Evolutionary conservation across 768 basidiomycete genomes (phyloP), one percentile per base, ranked within the genome.

Genomic region (Thelephora aurantiotincta): DNA sequence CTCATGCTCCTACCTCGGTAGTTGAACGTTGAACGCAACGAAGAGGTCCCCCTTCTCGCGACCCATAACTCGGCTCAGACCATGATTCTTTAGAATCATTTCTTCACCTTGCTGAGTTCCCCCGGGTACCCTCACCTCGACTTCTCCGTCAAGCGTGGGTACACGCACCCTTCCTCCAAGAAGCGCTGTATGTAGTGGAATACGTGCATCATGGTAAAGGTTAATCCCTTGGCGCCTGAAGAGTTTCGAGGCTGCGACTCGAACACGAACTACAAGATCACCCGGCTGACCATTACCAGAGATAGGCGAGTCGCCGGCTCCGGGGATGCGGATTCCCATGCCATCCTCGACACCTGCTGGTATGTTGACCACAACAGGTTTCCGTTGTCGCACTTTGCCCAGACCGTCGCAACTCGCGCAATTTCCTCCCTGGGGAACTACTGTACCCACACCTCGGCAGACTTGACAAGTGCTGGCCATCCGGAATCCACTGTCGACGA

Each of bases 101-200:
- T 98, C 92, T 67, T 97, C 91, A 14, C 93, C 93, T 59, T 84
- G 91, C 65, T 98, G 96, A 2, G 94, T 97, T 41, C 96, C 94
- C 18, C 73, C 71, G 48, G 92, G 89, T 36, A 99, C 77, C 53
- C 86, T 82, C 37, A 98, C 88, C 49, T 97, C 92, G 1, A 97
- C 91, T 41, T 96, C 89, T 20, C 93, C 90, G 51, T 98, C 93
- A 16, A 98, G 69, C 38, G 96, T 99, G 20, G 92, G 91, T 22
- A 99, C 86, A 26, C 90, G 77, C 41, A 92, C 83, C 56, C 78
- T 77, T 26, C 94, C 96, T 14, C 96, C 96, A n/a, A 98, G 72
- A 42, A 99, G 68, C 7, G 96, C 96, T 6, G 74, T 76, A 59
- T 98, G 88, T 55, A 98, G 70, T 18, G 96, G 93, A 51, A 99